These are phyloP conservation scores for Corylus avellana DNA, from an alignment of 306 rosid genomes.

Conservation along the genomic window DNA sequence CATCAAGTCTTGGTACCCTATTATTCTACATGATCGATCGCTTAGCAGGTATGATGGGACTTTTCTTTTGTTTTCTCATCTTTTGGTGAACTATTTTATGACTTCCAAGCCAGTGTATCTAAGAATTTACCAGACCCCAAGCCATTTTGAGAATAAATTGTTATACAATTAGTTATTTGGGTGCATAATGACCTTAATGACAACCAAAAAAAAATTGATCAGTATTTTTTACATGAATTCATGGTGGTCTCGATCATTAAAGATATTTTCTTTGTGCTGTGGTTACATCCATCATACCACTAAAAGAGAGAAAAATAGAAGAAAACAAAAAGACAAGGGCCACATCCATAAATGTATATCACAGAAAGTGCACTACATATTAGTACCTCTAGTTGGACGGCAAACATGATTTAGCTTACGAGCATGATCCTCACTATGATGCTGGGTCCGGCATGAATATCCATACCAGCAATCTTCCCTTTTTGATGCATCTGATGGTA, in stretches of 20 bases:
- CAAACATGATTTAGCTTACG: conserved; percentile 84
- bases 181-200: neutral
- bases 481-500: conserved; percentile 55
- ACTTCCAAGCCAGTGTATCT: neutral
- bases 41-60: neutral
- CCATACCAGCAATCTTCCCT: conserved; percentile 99
- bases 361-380: conserved; percentile 12
- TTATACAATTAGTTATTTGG: neutral
- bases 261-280: neutral
- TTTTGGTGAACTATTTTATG: neutral
- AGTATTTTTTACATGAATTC: no score
- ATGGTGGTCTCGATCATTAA: neutral
- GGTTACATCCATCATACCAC: neutral
- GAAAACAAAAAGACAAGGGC: neutral
- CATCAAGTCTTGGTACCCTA: neutral
- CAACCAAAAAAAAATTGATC: neutral
- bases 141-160: neutral
- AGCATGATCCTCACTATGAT: conserved; percentile 79
- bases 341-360: conserved; percentile 22
- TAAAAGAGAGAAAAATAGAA: neutral
- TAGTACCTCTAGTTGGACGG: conserved; percentile 67
- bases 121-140: neutral
- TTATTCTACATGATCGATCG: neutral
- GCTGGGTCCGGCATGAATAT: conserved; percentile 86
- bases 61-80: neutral